A percentile compares a stretch with the other conserved stretches of the same genome.
Conservation (phyloP, 345 rosid genomes). For the Excoecaria cochinchinensis region DNA sequence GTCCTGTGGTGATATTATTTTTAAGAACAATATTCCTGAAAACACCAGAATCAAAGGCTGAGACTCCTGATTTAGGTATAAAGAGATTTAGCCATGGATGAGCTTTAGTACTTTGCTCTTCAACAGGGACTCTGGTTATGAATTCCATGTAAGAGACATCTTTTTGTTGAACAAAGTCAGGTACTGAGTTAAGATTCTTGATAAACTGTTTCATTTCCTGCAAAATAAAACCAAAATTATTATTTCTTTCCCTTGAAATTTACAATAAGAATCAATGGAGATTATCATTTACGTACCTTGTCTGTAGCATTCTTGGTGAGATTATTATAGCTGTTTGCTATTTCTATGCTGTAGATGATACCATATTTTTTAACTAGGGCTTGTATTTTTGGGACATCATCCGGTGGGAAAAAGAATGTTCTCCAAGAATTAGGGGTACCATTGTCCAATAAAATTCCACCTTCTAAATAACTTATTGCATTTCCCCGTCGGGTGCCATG, state of each 20-base stretch:
- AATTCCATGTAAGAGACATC: slow-evolving; percentile 16
- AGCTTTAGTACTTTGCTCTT: neutral
- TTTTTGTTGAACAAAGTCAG: neutral
- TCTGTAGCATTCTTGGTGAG: neutral
- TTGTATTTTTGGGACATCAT: slow-evolving; percentile 8
- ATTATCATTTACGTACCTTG: slow-evolving; percentile 5
- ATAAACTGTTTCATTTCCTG: slow-evolving; percentile 8
- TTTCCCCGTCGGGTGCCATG: neutral
- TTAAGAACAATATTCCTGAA: slow-evolving; percentile 24
- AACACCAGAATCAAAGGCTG: slow-evolving; percentile 13
- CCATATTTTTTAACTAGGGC: slow-evolving; percentile 22
- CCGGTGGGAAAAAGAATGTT: slow-evolving; percentile 14
- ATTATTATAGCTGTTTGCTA: slow-evolving; percentile 12
- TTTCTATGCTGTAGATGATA: slow-evolving; percentile 21
- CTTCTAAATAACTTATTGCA: slow-evolving; percentile 25
- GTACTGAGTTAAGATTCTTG: neutral
- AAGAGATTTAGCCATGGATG: slow-evolving; percentile 36
- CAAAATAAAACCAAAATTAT: neutral
- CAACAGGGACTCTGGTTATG: slow-evolving; percentile 17
- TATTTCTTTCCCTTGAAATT: neutral
- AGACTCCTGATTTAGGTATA: slow-evolving; percentile 22
- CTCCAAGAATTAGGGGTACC: slow-evolving; percentile 28
- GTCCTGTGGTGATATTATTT: slow-evolving; percentile 20
- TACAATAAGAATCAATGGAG: neutral
- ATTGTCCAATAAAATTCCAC: slow-evolving; percentile 22